phyloP scores from a whole-genome alignment of 2,329 filamentous ascomycete genomes.

The Aspergillus sp. region DNA sequence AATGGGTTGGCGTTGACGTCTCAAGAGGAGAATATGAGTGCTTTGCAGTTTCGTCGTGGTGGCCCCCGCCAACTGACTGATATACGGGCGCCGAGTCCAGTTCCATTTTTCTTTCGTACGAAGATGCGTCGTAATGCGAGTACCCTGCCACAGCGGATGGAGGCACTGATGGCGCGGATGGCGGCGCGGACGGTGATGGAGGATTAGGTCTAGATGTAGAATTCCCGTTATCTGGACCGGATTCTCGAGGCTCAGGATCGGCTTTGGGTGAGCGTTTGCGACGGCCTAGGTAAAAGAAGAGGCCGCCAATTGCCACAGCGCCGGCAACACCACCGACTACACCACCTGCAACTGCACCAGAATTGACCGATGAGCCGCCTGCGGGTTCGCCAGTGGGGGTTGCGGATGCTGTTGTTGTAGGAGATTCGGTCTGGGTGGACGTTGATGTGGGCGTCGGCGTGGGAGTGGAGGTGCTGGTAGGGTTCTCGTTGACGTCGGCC shows the following conservation, averaged over 20 bases:
- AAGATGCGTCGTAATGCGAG: background rate
- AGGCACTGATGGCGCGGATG: too few species aligned
- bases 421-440: background rate
- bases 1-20: background rate
- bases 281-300: slow-evolving; percentile 15
- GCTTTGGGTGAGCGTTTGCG: background rate
- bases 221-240: background rate
- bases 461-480: background rate
- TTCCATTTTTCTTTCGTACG: background rate
- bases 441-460: background rate
- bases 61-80: background rate
- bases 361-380: background rate
- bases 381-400: background rate
- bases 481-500: background rate
- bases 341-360: slow-evolving; percentile 11
- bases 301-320: background rate
- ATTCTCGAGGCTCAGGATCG: background rate
- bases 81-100: slow-evolving; percentile 1
- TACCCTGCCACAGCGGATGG: too few species aligned
- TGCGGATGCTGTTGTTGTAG: background rate
- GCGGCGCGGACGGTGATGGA: too few species aligned
- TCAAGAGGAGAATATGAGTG: background rate
- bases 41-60: background rate
- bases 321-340: slow-evolving; percentile 10
- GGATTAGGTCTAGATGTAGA: background rate